Conservation (phyloP, 495 filamentous ascomycete species). For the Hyaloscypha variabilis region DNA sequence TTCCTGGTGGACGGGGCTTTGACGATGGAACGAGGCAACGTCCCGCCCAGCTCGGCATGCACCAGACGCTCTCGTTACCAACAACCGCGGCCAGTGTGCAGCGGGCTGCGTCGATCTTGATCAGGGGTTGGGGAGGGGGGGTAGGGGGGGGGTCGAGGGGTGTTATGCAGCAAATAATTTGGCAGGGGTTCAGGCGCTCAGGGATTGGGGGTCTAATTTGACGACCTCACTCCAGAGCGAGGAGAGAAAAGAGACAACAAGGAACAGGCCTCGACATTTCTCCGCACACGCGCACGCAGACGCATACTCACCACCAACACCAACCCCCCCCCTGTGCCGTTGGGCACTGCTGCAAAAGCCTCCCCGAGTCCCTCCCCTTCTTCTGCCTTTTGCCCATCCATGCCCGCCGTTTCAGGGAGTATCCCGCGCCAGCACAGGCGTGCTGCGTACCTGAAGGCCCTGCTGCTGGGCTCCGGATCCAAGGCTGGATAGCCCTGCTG, state of each 20-base stretch:
- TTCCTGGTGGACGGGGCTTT: too few relatives aligned
- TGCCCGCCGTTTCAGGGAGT: constrained; percentile 8
- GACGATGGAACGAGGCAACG: background rate
- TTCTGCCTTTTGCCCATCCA: background rate
- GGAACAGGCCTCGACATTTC: constrained; percentile 22
- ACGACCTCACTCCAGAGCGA: constrained; percentile 13
- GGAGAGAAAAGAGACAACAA: background rate
- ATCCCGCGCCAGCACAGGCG: constrained; percentile 1
- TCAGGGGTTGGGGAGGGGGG: constrained; percentile 6
- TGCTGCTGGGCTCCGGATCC: background rate
- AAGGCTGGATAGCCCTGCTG: background rate
- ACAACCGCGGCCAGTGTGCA: background rate
- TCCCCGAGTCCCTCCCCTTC: background rate
- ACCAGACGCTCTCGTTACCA: background rate
- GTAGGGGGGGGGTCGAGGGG: constrained; percentile 6
- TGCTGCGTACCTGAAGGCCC: background rate
- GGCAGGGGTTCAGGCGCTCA: background rate
- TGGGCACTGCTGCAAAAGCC: background rate
- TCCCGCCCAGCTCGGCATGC: background rate
- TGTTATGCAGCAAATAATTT: constrained; percentile 17
- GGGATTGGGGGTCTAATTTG: constrained; percentile 9
- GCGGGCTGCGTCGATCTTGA: background rate
- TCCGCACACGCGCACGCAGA: constrained; percentile 8
- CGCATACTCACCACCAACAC: background rate
- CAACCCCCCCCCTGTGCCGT: too few relatives aligned